These are phyloP conservation scores for Pueraria montana DNA, from an alignment of 306 rosid species.

Conservation along the genomic window DNA sequence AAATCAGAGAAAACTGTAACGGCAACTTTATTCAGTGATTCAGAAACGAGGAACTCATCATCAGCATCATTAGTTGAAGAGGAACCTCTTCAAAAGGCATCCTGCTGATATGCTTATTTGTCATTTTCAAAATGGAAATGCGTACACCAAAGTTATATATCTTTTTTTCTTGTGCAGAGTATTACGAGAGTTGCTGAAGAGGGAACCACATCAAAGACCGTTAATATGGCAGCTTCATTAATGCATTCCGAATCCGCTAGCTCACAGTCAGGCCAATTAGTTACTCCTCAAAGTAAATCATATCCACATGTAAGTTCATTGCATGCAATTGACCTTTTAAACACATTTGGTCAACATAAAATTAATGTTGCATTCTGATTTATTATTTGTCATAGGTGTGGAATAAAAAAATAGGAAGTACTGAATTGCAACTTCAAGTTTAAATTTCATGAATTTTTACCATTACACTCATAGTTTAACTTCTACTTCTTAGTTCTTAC, in stretches of 20 bases:
- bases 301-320: conserved; percentile 41
- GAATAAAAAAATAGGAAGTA: not conserved
- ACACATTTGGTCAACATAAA: not conserved
- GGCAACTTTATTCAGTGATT: too few species aligned
- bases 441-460: not conserved
- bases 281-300: not conserved
- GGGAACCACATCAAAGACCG: not conserved
- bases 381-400: not conserved
- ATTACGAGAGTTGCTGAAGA: too few species aligned
- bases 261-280: not conserved
- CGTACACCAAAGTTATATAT: too few species aligned
- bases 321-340: not conserved
- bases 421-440: not conserved
- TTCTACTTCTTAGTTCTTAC: not conserved
- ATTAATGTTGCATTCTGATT: not conserved
- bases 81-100: too few species aligned
- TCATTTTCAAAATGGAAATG: too few species aligned
- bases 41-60: too few species aligned
- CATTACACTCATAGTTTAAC: not conserved
- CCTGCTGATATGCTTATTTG: too few species aligned
- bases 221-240: not conserved
- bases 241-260: not conserved
- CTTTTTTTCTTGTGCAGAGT: too few species aligned
- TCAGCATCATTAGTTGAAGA: too few species aligned
- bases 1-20: too few species aligned